phyloP scores from a whole-genome alignment of 257 asterid species.

The Ilex asprella region DNA sequence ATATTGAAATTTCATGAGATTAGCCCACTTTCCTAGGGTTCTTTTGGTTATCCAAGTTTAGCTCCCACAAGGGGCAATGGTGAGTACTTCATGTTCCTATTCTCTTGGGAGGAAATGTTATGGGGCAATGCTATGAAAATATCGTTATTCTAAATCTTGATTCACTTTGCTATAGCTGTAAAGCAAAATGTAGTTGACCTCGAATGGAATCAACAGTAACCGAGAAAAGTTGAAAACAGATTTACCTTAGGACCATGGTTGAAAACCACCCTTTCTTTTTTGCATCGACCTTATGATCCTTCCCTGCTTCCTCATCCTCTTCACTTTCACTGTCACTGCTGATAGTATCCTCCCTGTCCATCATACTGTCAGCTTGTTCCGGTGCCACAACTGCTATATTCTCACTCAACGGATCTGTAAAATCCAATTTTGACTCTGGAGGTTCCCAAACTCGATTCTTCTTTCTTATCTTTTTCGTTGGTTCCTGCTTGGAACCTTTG shows the following conservation, averaged over 20 bases:
- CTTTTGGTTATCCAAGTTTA: no score
- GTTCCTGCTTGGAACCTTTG: conserved; percentile 65
- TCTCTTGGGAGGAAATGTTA: no score
- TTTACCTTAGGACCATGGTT: conserved; percentile 85
- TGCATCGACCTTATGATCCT: conserved; percentile 39
- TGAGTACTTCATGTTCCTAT: no score
- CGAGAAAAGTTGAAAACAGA: not conserved
- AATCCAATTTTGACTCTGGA: conserved; percentile 60
- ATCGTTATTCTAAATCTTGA: no score
- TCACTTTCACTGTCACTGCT: conserved; percentile 81
- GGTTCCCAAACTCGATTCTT: conserved; percentile 85
- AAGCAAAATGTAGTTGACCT: no score
- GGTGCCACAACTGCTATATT: conserved; percentile 44
- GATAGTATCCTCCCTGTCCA: conserved; percentile 85
- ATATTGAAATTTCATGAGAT: no score
- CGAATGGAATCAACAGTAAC: no score
- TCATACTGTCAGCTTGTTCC: conserved; percentile 84
- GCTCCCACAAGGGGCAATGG: no score
- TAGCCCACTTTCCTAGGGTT: no score
- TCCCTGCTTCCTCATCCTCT: conserved; percentile 45
- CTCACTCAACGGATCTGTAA: conserved; percentile 71
- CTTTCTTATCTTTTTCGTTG: conserved; percentile 61
- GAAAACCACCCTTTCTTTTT: conserved; percentile 95
- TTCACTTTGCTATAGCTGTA: no score
- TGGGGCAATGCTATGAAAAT: no score